These are phyloP conservation scores for Arbutus unedo DNA, from an alignment of 148 eudicot genomes.

Conservation along the genomic window DNA sequence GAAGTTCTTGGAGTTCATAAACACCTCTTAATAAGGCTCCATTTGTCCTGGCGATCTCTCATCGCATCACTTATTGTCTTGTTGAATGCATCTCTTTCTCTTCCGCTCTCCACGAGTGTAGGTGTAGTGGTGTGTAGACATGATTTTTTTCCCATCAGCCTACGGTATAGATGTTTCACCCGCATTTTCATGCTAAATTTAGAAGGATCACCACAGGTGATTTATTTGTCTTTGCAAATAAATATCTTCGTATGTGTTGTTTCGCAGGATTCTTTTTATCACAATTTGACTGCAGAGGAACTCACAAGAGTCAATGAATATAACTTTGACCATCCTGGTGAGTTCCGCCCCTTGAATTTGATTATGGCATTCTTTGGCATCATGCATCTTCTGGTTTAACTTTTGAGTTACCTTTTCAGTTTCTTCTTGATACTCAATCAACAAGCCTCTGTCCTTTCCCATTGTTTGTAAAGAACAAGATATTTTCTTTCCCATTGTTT, in stretches of 20 bases:
- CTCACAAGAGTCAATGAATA: slow-evolving; percentile 81
- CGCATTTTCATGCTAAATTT: neutral
- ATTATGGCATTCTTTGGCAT: neutral
- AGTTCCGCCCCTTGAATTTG: slow-evolving; percentile 24
- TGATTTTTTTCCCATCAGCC: neutral
- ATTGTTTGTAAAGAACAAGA: neutral
- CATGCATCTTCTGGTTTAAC: neutral
- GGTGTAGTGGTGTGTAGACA: neutral
- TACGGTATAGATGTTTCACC: neutral
- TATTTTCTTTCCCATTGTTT: neutral
- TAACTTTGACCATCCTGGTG: slow-evolving; percentile 98
- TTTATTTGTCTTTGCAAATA: neutral
- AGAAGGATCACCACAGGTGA: neutral
- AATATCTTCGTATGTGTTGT: slow-evolving; percentile 16
- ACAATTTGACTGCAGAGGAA: slow-evolving; percentile 71
- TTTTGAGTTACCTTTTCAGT: neutral
- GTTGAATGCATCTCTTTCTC: neutral
- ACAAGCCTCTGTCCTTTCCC: neutral
- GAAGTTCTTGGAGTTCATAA: neutral
- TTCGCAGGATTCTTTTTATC: slow-evolving; percentile 90
- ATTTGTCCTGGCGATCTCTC: neutral
- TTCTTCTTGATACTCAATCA: neutral
- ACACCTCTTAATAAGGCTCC: neutral
- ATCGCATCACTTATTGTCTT: neutral
- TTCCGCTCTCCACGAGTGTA: neutral